Percentiles rank a stretch among this genome's conserved stretches.
These are phyloP conservation scores for Talaromyces borbonicus DNA, from an alignment of 495 filamentous ascomycete genomes.

Conservation along the genomic window DNA sequence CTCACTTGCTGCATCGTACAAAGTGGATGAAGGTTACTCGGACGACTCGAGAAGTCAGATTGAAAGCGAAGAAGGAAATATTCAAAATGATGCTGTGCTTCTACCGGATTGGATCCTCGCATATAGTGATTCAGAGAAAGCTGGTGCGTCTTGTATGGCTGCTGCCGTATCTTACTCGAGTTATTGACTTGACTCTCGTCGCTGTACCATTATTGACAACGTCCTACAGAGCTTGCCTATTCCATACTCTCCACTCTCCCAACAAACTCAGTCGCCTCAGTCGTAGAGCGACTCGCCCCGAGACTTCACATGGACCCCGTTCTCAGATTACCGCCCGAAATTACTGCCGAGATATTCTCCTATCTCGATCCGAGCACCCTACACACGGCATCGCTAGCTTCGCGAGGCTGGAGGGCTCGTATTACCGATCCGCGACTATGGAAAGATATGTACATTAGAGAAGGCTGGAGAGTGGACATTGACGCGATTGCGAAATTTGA, in stretches of 20 bases:
- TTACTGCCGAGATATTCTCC: constrained; percentile 78
- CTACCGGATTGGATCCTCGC: constrained; percentile 44
- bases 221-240: constrained; percentile 36
- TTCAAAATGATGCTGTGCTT: constrained; percentile 24
- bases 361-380: constrained; percentile 72
- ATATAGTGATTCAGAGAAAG: constrained; percentile 43
- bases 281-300: constrained; percentile 66
- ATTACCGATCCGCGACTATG: constrained; percentile 81
- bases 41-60: constrained; percentile 51
- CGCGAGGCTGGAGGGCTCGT: constrained; percentile 69
- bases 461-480: constrained; percentile 73
- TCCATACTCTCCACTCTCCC: constrained; percentile 60
- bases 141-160: constrained; percentile 31
- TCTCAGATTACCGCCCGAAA: constrained; percentile 71
- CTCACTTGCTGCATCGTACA: constrained; percentile 37
- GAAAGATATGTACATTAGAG: constrained; percentile 66
- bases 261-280: constrained; percentile 62
- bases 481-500: constrained; percentile 61
- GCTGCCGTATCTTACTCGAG: no score
- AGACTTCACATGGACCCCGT: constrained; percentile 89
- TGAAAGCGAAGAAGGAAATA: constrained; percentile 34
- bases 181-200: no score
- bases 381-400: constrained; percentile 65
- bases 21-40: constrained; percentile 56
- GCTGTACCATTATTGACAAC: background rate